phyloP scores from a whole-genome alignment of 2,329 filamentous ascomycete genomes.

The Apiospora malaysiana region DNA sequence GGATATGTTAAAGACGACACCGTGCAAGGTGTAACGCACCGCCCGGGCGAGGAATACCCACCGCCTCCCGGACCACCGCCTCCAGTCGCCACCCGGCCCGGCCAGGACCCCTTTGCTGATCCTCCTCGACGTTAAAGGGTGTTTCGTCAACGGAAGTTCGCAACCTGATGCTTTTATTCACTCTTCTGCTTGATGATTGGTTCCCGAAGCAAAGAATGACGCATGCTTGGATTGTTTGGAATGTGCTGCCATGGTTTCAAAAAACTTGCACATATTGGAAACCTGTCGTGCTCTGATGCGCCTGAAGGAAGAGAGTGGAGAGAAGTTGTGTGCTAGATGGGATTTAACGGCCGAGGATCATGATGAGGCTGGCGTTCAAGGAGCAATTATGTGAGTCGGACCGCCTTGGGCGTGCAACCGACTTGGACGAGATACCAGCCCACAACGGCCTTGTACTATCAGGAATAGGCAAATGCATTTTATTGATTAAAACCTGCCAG shows the following conservation, averaged over 20 bases:
- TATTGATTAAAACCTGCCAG: constrained; percentile 23
- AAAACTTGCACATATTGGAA: not conserved
- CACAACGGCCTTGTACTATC: constrained; percentile 34
- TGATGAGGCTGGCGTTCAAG: constrained; percentile 6
- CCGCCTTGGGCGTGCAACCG: not conserved
- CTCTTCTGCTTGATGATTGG: not conserved
- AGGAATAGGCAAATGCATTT: constrained; percentile 38
- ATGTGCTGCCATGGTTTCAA: not conserved
- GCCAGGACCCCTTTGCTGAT: constrained; percentile 28
- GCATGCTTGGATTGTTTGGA: not conserved
- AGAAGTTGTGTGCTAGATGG: not conserved
- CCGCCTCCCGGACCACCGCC: constrained; percentile 58
- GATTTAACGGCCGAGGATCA: constrained; percentile 8
- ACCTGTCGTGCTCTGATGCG: not conserved
- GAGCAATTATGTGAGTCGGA: not conserved
- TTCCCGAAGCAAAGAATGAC: not conserved
- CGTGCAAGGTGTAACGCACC: constrained; percentile 46
- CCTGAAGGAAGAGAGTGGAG: not conserved
- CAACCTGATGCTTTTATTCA: not conserved
- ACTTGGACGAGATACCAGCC: constrained; percentile 7
- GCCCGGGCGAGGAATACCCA: constrained; percentile 43
- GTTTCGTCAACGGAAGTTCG: not conserved
- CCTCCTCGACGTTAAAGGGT: constrained; percentile 8
- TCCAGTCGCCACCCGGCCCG: constrained; percentile 36
- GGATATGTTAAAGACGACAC: constrained; percentile 58